A percentile compares a stretch with the other conserved stretches of the same genome.
These are phyloP conservation scores for Heterobasidion irregulare DNA, from an alignment of 1,284 basidiomycete genomes.

Conservation along the genomic window DNA sequence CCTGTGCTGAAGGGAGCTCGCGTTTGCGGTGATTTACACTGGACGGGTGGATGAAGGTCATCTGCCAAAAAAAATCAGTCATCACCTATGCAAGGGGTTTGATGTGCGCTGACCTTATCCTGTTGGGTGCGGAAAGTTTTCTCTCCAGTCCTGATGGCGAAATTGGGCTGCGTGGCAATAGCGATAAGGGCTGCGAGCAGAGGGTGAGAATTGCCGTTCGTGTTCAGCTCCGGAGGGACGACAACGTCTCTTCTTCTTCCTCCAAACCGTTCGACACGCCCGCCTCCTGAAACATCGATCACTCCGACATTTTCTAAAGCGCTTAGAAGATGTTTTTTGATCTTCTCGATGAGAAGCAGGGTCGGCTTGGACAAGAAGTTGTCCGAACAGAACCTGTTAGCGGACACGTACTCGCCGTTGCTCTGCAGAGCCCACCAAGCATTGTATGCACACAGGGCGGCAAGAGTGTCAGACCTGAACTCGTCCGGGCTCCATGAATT, in stretches of 20 bases:
- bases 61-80: conserved; percentile 28
- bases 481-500: conserved; percentile 73
- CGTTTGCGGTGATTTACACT: conserved; percentile 81
- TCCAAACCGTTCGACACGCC: conserved; percentile 21
- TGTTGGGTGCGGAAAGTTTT: conserved; percentile 71
- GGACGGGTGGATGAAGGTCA: conserved; percentile 73
- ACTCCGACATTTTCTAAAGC: conserved; percentile 79
- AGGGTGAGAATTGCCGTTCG: conserved; percentile 70
- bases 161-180: conserved; percentile 88
- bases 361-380: conserved; percentile 90
- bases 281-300: conserved; percentile 69
- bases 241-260: conserved; percentile 18
- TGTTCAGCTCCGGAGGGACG: conserved; percentile 67
- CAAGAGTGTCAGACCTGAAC: conserved; percentile 84
- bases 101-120: conserved; percentile 66
- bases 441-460: conserved; percentile 77
- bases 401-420: conserved; percentile 50
- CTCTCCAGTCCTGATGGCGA: conserved; percentile 76
- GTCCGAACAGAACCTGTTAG: conserved; percentile 74
- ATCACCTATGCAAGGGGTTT: background rate
- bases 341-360: conserved; percentile 76
- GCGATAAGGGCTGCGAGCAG: conserved; percentile 85
- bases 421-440: conserved; percentile 73
- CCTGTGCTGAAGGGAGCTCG: conserved; percentile 31
- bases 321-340: conserved; percentile 77